Base-by-base conservation (phyloP, 257 asterid genomes). In the Nicotiana attenuata region DNA sequence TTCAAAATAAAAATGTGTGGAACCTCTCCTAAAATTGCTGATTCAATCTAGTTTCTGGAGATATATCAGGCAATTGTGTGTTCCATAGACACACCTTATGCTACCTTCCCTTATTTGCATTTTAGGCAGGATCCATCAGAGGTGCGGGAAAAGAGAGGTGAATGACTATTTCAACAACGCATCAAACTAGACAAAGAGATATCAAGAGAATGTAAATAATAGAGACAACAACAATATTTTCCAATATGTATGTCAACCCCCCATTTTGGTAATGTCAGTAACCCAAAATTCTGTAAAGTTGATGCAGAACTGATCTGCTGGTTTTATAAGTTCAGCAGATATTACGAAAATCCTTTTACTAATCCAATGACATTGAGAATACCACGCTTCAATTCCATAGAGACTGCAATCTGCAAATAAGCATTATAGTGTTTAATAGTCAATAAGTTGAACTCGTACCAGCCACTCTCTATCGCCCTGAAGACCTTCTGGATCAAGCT, bases 381-480 rank as follows among this genome's bases (percentile, higher is more conserved):
- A 20, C 60, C 33, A 13, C 1, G 5, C 7, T 69, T 69, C 59
- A 69, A 20, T 69, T 20, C 57, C 35, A 68, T 26, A n/a, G 60
- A 45, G 78, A 69, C n/a, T 10, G 77, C 61, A 73, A 47, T 5
- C 11, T n/a, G 77, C 60, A 71, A 71, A 13, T 20, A 45, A 73
- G 38, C 8, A 73, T 47, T 7, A 47, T 24, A 7, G 45, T 73
- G 79, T 24, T 73, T 50, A 47, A 47, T 50, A 73, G 61, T 15
- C 61, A 73, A 73, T 47, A 73, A 73, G 16, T 7, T 50, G 63
- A 81, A 52, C 31, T 8, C 75, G 5, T 90, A 93, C 97, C 97
- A 94, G 99, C 99, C 99, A 96, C 91, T 96, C 99, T 78, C 97
- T 86, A 85, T 96, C 97, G 22, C 99, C 99, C 86, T 94, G 99